Evolutionary conservation across 2,329 filamentous ascomycete genomes (phyloP), one percentile per base, ranked within the genome.

Genomic region (Colletotrichum sublineola): DNA sequence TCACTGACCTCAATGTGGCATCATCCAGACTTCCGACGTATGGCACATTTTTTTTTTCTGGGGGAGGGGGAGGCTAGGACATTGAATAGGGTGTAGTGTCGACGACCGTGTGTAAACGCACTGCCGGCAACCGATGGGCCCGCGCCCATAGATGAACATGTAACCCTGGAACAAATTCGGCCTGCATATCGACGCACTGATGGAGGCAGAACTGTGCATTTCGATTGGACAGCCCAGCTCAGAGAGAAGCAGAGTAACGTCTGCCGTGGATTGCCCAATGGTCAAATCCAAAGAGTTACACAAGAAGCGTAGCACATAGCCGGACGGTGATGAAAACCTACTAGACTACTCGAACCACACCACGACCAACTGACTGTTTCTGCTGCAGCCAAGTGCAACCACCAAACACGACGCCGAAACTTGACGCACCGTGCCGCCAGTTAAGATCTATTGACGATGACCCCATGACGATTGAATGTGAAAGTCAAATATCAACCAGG

Each of bases 1-100:
- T 63, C 69, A 63, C 69, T 68, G 69, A 68, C 69, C 69, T 72
- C 66, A 72, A 55, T n/a, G 66, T 72, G 53, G 66, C 55, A 72
- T 61, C 65, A 69, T 72, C 40, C 60, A 65, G 66, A 53, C 60
- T 69, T 48, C 31, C 52, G 38, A 46, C 42, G 55, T 63, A 68
- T 68, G 56, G 50, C 58, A 68, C 50, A 29, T 52, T 56, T 24
- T 24, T 24, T 24, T 24, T 24, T 24, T 24, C 24, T 24, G 24
- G 24, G 24, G 12, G 40, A 55, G 18, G 57, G 20, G 44, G 36
- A 29, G 42, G 14, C 50, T 38, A 24, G 52, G 44, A 48, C 57
- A 44, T 69, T 60, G 33, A 69, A 69, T 29, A n/a, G 53, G 66
- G 29, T 60, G 40, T 38, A 61, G 52, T 42, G 15, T 63, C 46